Evolutionary conservation across 176 grass and related monocot species (phyloP), one percentile per base, ranked within the genome.

Genomic region (Aegilops sharonensis): DNA sequence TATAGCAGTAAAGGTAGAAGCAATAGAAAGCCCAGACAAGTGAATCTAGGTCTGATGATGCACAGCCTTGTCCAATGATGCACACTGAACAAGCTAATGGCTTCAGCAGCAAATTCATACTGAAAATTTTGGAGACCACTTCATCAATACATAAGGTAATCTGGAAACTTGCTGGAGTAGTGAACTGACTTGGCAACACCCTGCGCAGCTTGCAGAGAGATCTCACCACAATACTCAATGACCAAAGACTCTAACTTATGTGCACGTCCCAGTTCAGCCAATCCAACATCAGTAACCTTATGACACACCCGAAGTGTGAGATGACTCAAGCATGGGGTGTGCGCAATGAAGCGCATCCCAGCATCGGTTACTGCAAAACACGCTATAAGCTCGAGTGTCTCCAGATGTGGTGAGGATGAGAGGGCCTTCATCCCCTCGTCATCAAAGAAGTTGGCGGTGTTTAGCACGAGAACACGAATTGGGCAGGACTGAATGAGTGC

Each of bases 111-210:
- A 73, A 45, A 47, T 47, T 45, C 13, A 72, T 45, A 15, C 70
- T 45, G 11, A 45, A 3, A 73, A 45, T 14, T 45, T 73, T 25
- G 37, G n/a, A 73, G 11, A 73, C n/a, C 11, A 25, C 70, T 73
- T 23, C 70, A 73, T 14, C 11, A 73, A 14, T 6, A 73, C 9
- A 1, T 13, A 72, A 72, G 37, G 37, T 5, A 21, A 3, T 9
- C 2, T 40, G 68, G 39, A 21, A 36, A 11, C 2, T 40, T 35
- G 35, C 21, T 71, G 32, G 68, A 39, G 20, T 40, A 71, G 17
- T 71, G 20, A 71, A 71, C 68, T 71, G 68, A 71, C 68, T 74
- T 74, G 71, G 71, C 11, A 74, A 74, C 40, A 74, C 71, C 71
- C 23, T 74, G 23, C 23, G 6, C 11, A 27, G 40, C 71, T 74